Percentiles rank a stretch among this genome's conserved stretches.
These are phyloP conservation scores for Colletotrichum neosansevieriae DNA, from an alignment of 2,329 filamentous ascomycete species.

Conservation along the genomic window DNA sequence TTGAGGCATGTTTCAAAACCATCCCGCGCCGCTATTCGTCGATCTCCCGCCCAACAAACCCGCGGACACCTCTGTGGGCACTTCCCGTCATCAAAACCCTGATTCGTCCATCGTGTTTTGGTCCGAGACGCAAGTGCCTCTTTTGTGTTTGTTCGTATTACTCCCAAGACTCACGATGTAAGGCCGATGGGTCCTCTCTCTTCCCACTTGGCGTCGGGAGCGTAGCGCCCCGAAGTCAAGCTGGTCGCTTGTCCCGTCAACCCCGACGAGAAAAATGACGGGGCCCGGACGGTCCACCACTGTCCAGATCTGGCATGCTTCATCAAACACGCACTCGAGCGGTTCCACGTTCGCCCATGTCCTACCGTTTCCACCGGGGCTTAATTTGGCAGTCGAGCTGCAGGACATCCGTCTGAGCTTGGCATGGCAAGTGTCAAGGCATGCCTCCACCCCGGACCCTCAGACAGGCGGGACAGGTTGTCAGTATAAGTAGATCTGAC, in stretches of 20 bases:
- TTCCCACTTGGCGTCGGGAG: constrained; percentile 19
- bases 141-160: constrained; percentile 9
- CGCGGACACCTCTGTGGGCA: neutral
- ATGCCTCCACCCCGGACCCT: constrained; percentile 21
- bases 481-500: constrained; percentile 37
- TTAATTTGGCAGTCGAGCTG: constrained; percentile 32
- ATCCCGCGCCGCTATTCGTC: constrained; percentile 34
- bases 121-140: constrained; percentile 1
- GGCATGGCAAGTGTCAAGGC: constrained; percentile 23
- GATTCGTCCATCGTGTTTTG: constrained; percentile 12
- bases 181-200: constrained; percentile 10
- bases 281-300: neutral
- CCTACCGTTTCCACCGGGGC: neutral
- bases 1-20: constrained; percentile 38
- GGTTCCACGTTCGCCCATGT: neutral
- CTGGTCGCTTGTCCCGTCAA: neutral
- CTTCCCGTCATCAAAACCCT: neutral
- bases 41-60: constrained; percentile 30
- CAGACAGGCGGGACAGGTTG: constrained; percentile 24
- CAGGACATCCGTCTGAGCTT: constrained; percentile 22
- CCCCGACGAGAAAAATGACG: constrained; percentile 10
- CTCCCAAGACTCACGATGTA: neutral
- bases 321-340: constrained; percentile 11
- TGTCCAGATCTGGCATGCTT: constrained; percentile 16
- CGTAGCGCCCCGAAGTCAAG: neutral